Evolutionary conservation across 139 green algal species (phyloP).

Genomic region (Tetradesmus lagerheimii): DNA sequence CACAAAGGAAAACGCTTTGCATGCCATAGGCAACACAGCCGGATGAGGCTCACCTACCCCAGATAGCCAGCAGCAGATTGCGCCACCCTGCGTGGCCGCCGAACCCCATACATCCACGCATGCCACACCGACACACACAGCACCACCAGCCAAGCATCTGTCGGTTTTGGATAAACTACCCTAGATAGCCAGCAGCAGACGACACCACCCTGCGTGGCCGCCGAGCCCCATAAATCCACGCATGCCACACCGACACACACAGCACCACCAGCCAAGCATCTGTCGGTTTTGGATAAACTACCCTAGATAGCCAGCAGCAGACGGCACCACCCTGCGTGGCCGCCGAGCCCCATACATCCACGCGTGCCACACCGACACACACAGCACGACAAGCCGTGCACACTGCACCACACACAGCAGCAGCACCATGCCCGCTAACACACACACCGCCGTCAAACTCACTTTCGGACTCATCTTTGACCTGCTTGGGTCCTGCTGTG

Average conservation of each 20-base stretch:
- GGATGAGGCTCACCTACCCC: too few species aligned
- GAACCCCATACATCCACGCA: too few species aligned
- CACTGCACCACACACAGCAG: slow-evolving; percentile 13
- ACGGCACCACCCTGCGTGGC: not conserved
- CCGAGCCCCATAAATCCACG: not conserved
- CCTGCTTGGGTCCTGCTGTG: not conserved
- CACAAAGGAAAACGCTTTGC: too few species aligned
- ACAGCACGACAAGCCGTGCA: not conserved
- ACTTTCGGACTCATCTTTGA: not conserved
- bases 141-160: too few species aligned
- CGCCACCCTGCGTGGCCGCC: too few species aligned
- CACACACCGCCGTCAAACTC: not conserved
- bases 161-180: too few species aligned
- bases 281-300: not conserved
- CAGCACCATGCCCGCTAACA: not conserved
- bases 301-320: not conserved
- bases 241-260: not conserved
- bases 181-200: not conserved
- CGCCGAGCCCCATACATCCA: not conserved
- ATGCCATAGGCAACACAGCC: too few species aligned
- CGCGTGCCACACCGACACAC: not conserved
- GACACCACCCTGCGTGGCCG: not conserved
- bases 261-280: too few species aligned
- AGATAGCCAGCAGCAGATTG: too few species aligned
- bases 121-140: too few species aligned